Evolutionary conservation across 164 flowering plant species (phyloP).

Genomic region (Nymphaea colorata): DNA sequence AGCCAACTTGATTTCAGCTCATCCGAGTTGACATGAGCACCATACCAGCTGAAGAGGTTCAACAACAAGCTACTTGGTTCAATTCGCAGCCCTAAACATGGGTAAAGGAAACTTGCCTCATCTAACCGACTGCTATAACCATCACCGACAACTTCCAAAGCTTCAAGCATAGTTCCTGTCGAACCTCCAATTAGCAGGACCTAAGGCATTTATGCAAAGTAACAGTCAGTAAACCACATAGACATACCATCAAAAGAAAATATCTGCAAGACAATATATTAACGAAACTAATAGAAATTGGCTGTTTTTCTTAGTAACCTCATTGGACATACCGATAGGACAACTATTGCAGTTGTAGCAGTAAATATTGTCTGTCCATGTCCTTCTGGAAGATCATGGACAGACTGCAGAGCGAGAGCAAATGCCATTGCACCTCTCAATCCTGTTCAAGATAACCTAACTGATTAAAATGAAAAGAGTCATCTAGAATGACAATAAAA

Average conservation of each 20-base stretch:
- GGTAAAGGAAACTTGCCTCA: constrained; percentile 39
- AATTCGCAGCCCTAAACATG: too few species aligned
- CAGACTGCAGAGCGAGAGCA: constrained; percentile 95
- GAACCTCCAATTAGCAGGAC: constrained; percentile 94
- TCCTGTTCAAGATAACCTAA: constrained; percentile 30
- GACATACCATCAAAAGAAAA: neutral
- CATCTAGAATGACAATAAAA: neutral
- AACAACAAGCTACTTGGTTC: too few species aligned
- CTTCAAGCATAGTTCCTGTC: constrained; percentile 98
- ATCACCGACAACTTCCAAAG: constrained; percentile 89
- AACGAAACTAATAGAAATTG: neutral
- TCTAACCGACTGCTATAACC: constrained; percentile 24
- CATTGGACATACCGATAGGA: constrained; percentile 55
- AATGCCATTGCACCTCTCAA: constrained; percentile 99
- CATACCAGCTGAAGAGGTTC: too few species aligned
- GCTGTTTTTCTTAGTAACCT: neutral
- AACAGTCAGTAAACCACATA: neutral
- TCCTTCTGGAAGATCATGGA: constrained; percentile 98
- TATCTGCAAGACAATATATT: neutral
- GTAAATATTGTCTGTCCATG: constrained; percentile 98
- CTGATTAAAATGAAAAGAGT: neutral
- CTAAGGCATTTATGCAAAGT: constrained; percentile 28
- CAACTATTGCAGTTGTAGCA: constrained; percentile 97
- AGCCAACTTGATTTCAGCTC: too few species aligned
- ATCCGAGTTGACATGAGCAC: too few species aligned